Evolutionary conservation across 345 rosid genomes (phyloP).

Genomic region (Populus simonii): DNA sequence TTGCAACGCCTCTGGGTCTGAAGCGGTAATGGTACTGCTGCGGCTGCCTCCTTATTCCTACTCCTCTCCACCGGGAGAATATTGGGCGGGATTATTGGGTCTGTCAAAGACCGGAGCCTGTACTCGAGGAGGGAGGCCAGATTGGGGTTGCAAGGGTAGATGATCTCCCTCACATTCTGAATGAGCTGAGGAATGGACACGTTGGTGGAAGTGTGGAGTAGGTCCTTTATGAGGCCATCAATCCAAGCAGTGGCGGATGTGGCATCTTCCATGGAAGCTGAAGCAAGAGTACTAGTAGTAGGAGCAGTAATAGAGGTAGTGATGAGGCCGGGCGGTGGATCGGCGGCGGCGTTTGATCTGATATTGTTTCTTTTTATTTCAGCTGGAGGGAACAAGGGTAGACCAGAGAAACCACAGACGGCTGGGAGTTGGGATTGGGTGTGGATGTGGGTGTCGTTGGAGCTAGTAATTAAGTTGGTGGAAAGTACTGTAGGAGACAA

Average conservation of each 20-base stretch:
- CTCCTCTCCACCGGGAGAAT: constrained; percentile 24
- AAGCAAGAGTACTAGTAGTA: constrained; percentile 9
- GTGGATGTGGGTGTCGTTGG: constrained; percentile 10
- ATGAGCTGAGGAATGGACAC: constrained; percentile 97
- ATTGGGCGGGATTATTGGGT: constrained; percentile 29
- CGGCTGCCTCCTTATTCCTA: constrained; percentile 23
- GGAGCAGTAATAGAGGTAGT: neutral
- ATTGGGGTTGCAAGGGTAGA: constrained; percentile 90
- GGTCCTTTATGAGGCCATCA: constrained; percentile 82
- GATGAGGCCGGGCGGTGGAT: neutral
- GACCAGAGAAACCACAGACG: constrained; percentile 86
- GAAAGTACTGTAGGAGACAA: constrained; percentile 30
- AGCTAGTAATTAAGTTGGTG: constrained; percentile 15
- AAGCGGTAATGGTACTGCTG: constrained; percentile 17
- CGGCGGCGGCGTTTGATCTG: constrained; percentile 9
- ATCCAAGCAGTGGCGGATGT: constrained; percentile 71
- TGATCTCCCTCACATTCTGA: constrained; percentile 90
- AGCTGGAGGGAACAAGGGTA: constrained; percentile 75
- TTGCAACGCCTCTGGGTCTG: constrained; percentile 21
- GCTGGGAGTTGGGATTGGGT: constrained; percentile 49
- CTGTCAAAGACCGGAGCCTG: constrained; percentile 67
- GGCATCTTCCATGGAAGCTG: constrained; percentile 52
- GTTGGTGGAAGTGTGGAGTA: constrained; percentile 60
- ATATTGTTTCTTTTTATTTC: constrained; percentile 25
- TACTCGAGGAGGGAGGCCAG: constrained; percentile 81